phyloP scores from a whole-genome alignment of 345 rosid genomes.

The Citrus cavaleriei region DNA sequence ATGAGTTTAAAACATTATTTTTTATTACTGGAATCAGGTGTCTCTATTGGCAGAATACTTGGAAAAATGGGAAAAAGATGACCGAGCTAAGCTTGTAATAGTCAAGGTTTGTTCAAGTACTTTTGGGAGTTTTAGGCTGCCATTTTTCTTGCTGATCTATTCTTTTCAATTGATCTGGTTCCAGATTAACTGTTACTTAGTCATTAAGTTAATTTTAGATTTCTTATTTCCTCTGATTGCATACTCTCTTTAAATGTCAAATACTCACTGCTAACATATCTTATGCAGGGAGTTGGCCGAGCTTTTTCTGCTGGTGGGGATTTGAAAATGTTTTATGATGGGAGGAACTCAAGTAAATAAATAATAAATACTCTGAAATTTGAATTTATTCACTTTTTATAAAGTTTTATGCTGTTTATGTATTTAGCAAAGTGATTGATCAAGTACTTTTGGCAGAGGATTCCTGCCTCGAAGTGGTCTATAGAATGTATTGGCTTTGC shows the following conservation, averaged over 20 bases:
- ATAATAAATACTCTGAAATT: not conserved
- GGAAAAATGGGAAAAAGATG: conserved; percentile 85
- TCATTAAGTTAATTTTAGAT: not conserved
- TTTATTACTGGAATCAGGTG: conserved; percentile 40
- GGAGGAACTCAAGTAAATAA: conserved; percentile 65
- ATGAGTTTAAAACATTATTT: not conserved
- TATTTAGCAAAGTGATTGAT: not conserved
- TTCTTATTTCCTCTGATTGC: not conserved
- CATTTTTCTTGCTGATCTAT: not conserved
- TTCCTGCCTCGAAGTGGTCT: conserved; percentile 85
- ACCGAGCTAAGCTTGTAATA: conserved; percentile 48
- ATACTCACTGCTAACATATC: not conserved
- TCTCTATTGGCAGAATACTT: conserved; percentile 64
- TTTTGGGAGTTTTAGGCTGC: not conserved
- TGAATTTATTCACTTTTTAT: not conserved
- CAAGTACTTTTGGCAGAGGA: conserved; percentile 54
- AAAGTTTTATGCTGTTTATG: not conserved
- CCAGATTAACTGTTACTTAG: not conserved
- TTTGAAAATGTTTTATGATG: conserved; percentile 82
- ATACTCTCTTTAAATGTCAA: not conserved
- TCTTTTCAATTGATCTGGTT: not conserved
- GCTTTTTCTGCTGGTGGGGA: conserved; percentile 99
- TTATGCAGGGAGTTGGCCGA: conserved; percentile 74
- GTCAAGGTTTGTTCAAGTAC: conserved; percentile 51
- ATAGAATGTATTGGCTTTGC: conserved; percentile 95